Percentiles rank a stretch among this genome's conserved stretches.
Evolutionary conservation across 108 stramenopile species (phyloP).

Genomic region (Parietichytrium sp.): DNA sequence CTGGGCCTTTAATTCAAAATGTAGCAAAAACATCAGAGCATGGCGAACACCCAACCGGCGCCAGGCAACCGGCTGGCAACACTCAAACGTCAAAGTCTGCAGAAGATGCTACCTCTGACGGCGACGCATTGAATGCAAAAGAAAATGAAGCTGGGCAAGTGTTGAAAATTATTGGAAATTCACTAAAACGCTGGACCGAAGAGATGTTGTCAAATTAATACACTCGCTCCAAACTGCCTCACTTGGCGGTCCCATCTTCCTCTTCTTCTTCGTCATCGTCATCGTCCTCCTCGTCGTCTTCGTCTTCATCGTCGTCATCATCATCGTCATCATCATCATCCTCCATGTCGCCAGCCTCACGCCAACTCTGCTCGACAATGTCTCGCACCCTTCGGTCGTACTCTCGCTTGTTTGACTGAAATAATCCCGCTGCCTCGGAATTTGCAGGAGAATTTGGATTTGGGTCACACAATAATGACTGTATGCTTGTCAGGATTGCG

Average conservation of each 20-base stretch:
- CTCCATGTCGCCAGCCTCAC: slow-evolving; percentile 42
- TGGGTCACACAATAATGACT: slow-evolving; percentile 96
- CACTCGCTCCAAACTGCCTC: no score
- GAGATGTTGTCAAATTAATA: no score
- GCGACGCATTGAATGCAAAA: no score
- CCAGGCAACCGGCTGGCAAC: no score
- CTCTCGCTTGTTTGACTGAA: slow-evolving; percentile 93
- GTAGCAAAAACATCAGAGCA: no score
- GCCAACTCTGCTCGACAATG: slow-evolving; percentile 96
- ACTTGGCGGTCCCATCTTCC: background rate
- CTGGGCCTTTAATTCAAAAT: no score
- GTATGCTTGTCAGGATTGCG: slow-evolving; percentile 97
- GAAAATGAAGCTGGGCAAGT: no score
- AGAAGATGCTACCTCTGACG: no score
- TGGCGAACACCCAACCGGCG: no score
- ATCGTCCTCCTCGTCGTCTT: slow-evolving; percentile 33
- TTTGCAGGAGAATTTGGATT: slow-evolving; percentile 96
- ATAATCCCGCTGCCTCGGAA: slow-evolving; percentile 92
- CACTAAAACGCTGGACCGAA: no score
- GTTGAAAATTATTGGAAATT: no score
- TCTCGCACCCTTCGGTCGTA: slow-evolving; percentile 96
- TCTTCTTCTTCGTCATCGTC: slow-evolving; percentile 29
- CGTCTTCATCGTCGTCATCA: slow-evolving; percentile 1
- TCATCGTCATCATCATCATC: slow-evolving; percentile 37
- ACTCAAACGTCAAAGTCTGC: no score